A percentile compares a stretch with the other conserved stretches of the same genome.
phyloP scores from a whole-genome alignment of 805 yeast species.

The Ogataea trehaloabstinens region DNA sequence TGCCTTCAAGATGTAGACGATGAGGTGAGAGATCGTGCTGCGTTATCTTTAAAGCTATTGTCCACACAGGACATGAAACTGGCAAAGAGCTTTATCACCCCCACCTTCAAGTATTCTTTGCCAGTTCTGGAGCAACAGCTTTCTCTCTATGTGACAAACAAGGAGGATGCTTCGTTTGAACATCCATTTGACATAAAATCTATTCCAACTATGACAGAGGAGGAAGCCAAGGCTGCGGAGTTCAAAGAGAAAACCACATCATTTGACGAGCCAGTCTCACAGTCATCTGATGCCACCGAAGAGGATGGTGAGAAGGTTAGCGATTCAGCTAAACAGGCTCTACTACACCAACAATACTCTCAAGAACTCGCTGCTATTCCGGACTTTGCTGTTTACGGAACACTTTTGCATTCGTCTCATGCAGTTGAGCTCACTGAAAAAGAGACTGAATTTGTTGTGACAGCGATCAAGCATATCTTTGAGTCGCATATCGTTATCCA shows the following conservation, averaged over 20 bases:
- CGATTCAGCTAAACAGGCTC: constrained; percentile 29
- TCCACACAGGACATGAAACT: constrained; percentile 36
- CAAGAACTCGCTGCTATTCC: constrained; percentile 69
- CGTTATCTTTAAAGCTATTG: constrained; percentile 73
- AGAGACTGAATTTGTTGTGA: constrained; percentile 91
- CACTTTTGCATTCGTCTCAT: constrained; percentile 67
- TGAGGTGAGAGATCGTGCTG: constrained; percentile 97
- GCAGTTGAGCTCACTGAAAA: constrained; percentile 75
- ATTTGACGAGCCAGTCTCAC: constrained; percentile 24
- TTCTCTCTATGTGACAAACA: constrained; percentile 59
- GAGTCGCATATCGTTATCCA: constrained; percentile 72
- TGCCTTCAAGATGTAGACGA: constrained; percentile 89
- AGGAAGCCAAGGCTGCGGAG: constrained; percentile 66
- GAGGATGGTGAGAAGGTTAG: constrained; percentile 28
- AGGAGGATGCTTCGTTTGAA: constrained; percentile 43
- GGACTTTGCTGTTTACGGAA: constrained; percentile 72
- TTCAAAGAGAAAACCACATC: constrained; percentile 49
- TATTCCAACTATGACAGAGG: constrained; percentile 65
- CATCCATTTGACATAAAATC: constrained; percentile 68
- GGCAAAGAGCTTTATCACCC: constrained; percentile 56
- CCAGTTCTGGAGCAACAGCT: constrained; percentile 76
- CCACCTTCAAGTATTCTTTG: constrained; percentile 69
- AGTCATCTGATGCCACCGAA: constrained; percentile 13
- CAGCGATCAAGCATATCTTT: constrained; percentile 80
- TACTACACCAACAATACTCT: constrained; percentile 62